phyloP scores from a whole-genome alignment of 192 early-diverging fungal genomes.

The Coemansia umbellata region DNA sequence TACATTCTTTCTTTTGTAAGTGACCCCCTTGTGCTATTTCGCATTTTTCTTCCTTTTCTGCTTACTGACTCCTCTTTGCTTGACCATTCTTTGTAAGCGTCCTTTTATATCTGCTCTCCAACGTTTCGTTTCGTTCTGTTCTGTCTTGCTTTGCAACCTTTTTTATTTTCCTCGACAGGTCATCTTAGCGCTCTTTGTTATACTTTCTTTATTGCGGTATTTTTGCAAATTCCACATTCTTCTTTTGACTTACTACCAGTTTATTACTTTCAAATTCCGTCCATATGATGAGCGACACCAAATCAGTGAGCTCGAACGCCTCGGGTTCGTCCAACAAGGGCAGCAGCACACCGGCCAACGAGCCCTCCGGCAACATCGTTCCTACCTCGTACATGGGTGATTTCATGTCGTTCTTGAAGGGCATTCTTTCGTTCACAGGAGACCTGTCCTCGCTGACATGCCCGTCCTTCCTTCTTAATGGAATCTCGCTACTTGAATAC shows the following conservation, averaged over 20 bases:
- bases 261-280: neutral
- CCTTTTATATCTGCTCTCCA: too few species aligned
- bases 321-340: conserved; percentile 6
- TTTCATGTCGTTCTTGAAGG: conserved; percentile 64
- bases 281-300: conserved; percentile 40
- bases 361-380: conserved; percentile 48
- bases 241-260: neutral
- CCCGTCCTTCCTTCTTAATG: conserved; percentile 73
- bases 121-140: too few species aligned
- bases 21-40: neutral
- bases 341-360: conserved; percentile 13
- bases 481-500: conserved; percentile 77
- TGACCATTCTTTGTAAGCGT: too few species aligned
- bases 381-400: conserved; percentile 60
- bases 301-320: conserved; percentile 22
- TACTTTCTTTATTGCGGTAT: neutral
- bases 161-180: too few species aligned
- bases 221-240: conserved; percentile 1
- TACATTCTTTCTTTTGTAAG: neutral
- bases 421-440: conserved; percentile 72
- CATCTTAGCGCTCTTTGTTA: too few species aligned
- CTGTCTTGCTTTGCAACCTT: neutral
- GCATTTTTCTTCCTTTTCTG: neutral
- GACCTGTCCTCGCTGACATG: conserved; percentile 77
- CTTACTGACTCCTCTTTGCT: too few species aligned